Evolutionary conservation across 1,139 yeast species (phyloP).

Genomic region (Pichia sp.): DNA sequence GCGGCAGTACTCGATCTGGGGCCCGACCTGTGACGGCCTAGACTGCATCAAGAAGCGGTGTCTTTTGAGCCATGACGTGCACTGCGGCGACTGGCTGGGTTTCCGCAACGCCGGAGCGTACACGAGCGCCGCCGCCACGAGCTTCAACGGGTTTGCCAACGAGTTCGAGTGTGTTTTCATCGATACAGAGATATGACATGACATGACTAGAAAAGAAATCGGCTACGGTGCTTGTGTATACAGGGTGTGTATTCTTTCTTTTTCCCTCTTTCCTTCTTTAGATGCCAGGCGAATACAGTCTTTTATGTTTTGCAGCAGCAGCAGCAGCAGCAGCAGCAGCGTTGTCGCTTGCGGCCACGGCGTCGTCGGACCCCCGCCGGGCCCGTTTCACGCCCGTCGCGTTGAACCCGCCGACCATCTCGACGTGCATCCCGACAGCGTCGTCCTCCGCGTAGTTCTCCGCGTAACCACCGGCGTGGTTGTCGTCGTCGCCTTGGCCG

Average conservation of each 20-base stretch:
- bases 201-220: background rate
- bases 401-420: constrained; percentile 17
- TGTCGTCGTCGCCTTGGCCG: constrained; percentile 25
- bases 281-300: constrained; percentile 5
- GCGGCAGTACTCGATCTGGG: constrained; percentile 74
- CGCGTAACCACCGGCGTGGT: background rate
- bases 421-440: constrained; percentile 18
- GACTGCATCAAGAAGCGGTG: constrained; percentile 68
- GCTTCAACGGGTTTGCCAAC: constrained; percentile 75
- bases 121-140: constrained; percentile 83
- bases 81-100: constrained; percentile 89
- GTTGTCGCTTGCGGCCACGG: background rate
- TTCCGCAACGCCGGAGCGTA: constrained; percentile 90
- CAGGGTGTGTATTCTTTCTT: background rate
- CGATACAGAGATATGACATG: constrained; percentile 19
- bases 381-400: constrained; percentile 16
- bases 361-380: constrained; percentile 13
- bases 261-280: background rate
- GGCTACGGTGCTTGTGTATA: background rate
- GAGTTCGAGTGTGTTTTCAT: constrained; percentile 24
- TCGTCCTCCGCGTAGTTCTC: background rate
- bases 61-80: constrained; percentile 53
- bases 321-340: background rate
- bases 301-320: constrained; percentile 5
- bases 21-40: constrained; percentile 96